phyloP scores from a whole-genome alignment of 805 yeast species.

The Hermanozyma aechmeae region DNA sequence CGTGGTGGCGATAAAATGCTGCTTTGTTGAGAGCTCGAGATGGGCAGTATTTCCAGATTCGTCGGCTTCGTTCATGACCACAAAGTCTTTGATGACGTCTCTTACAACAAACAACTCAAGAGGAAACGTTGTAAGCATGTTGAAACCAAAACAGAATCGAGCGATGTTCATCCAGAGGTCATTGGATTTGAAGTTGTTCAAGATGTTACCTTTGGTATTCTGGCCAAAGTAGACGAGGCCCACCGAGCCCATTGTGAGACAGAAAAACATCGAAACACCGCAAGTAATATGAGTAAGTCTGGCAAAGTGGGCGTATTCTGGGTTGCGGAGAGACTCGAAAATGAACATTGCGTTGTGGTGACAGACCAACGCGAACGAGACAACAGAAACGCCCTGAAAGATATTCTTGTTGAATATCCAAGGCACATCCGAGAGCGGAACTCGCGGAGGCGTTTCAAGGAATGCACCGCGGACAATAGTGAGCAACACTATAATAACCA shows the following conservation, averaged over 20 bases:
- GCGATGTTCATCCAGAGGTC: conserved; percentile 78
- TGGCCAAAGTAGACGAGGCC: conserved; percentile 73
- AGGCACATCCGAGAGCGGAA: conserved; percentile 33
- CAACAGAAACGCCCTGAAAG: conserved; percentile 88
- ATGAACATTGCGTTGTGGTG: conserved; percentile 92
- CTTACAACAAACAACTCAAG: conserved; percentile 84
- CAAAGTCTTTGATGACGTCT: conserved; percentile 70
- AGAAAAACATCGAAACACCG: conserved; percentile 67
- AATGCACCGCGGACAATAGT: conserved; percentile 70
- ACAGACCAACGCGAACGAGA: conserved; percentile 91
- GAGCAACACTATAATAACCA: conserved; percentile 67
- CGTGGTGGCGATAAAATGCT: conserved; percentile 60
- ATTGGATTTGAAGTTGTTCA: conserved; percentile 75
- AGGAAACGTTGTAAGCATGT: conserved; percentile 89
- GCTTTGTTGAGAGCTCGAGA: conserved; percentile 32
- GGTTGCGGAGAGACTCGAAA: conserved; percentile 70
- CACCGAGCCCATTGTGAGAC: conserved; percentile 67
- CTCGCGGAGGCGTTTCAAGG: conserved; percentile 38
- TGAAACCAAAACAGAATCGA: conserved; percentile 81
- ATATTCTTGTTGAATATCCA: conserved; percentile 54
- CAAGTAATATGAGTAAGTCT: conserved; percentile 79
- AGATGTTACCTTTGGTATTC: conserved; percentile 74
- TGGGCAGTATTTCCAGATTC: conserved; percentile 21
- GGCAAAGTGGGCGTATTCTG: conserved; percentile 68
- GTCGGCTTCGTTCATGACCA: conserved; percentile 13